Evolutionary conservation across 1,139 yeast genomes (phyloP), one percentile per base, ranked within the genome.

Genomic region (Candida tetrigidarum): DNA sequence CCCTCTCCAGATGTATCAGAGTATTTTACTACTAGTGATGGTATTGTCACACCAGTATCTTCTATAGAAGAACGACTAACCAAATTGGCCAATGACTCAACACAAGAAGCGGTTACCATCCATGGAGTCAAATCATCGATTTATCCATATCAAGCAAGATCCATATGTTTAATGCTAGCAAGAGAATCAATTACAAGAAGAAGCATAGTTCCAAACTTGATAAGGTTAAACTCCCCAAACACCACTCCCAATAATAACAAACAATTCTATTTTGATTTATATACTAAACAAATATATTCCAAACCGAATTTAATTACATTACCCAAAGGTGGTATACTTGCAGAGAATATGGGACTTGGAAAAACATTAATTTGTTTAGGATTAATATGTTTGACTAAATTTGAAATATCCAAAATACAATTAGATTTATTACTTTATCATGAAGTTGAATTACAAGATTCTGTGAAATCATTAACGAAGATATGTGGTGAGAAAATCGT

Each of bases 261-360:
- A n/a, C n/a, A n/a, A 9, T 66, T 59, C 48, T 76, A 68, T 55
- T 67, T 71, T 49, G 75, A 81, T 53, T 48, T 70, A 1, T 48
- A 58, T 4, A 55, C 52, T 1, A 52, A 67, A 30, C 50, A 52
- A 3, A 59, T 78, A 20, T 59, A 54, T 27, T 20, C 33, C 2
- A 48, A 56, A 3, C 81, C 86, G 0, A 75, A 69, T 19, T 50
- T 62, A 2, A 79, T 71, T 53, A 51, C 55, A 16, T 63, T 80
- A 3, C 83, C 87, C 0, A 62, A 76, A 50, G 91, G 91, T 12
- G 92, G 91, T 0, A 82, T 85, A 2, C 63, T 85, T 10, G 89
- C 89, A 0, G 92, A 85, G 52, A 84, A 83, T 74, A 85, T 85
- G 91, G 92, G 91, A 0, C 63, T 84, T 14, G 92, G 92, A 0